These are phyloP conservation scores for Heliophila coronopifolia DNA, from an alignment of 441 rosid species.

Conservation along the genomic window DNA sequence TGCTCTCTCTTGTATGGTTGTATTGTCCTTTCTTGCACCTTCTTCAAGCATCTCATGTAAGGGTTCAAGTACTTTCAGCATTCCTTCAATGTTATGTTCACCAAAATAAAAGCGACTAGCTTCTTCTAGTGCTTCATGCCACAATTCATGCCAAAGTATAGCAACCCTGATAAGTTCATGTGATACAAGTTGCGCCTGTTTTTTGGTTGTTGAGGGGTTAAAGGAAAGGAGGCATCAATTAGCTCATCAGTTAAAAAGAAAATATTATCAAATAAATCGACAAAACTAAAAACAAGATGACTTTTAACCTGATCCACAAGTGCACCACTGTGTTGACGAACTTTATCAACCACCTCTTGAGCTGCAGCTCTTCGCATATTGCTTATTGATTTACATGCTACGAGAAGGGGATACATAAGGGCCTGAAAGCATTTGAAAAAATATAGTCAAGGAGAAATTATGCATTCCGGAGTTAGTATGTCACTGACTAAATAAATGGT, in stretches of 20 bases:
- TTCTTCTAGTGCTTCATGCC: conserved; percentile 99
- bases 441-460: conserved; percentile 4
- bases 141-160: conserved; percentile 96
- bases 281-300: conserved; percentile 11
- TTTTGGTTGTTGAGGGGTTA: conserved; percentile 5
- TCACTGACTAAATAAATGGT: neutral
- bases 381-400: conserved; percentile 97
- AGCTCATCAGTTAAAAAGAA: conserved; percentile 5
- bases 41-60: conserved; percentile 88
- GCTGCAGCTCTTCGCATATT: conserved; percentile 93
- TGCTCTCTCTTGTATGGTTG: conserved; percentile 85
- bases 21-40: conserved; percentile 71
- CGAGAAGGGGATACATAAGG: conserved; percentile 98
- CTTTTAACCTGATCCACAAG: conserved; percentile 86
- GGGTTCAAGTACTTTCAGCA: conserved; percentile 95
- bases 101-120: conserved; percentile 99
- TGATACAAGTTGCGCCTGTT: conserved; percentile 94
- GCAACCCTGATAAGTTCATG: conserved; percentile 92
- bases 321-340: conserved; percentile 86
- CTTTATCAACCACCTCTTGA: conserved; percentile 96
- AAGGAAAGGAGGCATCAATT: conserved; percentile 8
- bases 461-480: neutral
- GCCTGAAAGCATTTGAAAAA: conserved; percentile 49
- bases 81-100: conserved; percentile 96
- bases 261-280: conserved; percentile 14